These are phyloP conservation scores for Rhynchosporium agropyri DNA, from an alignment of 2,329 filamentous ascomycete species.

Conservation along the genomic window DNA sequence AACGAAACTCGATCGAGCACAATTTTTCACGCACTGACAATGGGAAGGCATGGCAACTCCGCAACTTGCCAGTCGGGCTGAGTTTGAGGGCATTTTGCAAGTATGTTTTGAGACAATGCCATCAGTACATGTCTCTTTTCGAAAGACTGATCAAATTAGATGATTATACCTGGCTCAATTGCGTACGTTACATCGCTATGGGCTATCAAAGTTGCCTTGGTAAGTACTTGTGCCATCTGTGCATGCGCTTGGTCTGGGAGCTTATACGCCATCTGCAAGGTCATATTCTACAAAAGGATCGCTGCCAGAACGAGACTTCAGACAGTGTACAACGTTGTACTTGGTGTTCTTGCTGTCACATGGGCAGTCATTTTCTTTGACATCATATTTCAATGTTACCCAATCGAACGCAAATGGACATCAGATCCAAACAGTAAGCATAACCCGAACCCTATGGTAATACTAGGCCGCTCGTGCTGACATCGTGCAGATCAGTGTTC, in stretches of 20 bases:
- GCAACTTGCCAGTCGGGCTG: background rate
- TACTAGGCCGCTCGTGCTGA: background rate
- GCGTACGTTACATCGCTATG: conserved; percentile 48
- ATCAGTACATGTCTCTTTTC: background rate
- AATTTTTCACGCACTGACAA: conserved; percentile 23
- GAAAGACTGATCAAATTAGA: conserved; percentile 30
- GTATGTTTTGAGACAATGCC: background rate
- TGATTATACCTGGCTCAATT: conserved; percentile 47
- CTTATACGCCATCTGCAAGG: background rate
- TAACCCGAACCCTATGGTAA: background rate
- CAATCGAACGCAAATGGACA: conserved; percentile 23
- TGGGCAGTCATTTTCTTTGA: conserved; percentile 33
- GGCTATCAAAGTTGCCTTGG: conserved; percentile 47
- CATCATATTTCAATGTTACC: conserved; percentile 28
- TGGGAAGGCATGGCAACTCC: conserved; percentile 4
- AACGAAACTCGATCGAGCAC: conserved; percentile 28
- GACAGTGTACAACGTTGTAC: conserved; percentile 44
- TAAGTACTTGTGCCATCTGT: conserved; percentile 23
- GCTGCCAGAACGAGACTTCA: conserved; percentile 44
- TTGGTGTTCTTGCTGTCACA: conserved; percentile 40
- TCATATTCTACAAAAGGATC: conserved; percentile 47
- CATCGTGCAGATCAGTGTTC: conserved; percentile 15
- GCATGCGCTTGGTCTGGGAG: background rate
- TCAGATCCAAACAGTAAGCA: conserved; percentile 7
- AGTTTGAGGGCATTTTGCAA: conserved; percentile 12